Evolutionary conservation across 1,284 basidiomycete genomes (phyloP).

Genomic region (Apiotrichum sp.): DNA sequence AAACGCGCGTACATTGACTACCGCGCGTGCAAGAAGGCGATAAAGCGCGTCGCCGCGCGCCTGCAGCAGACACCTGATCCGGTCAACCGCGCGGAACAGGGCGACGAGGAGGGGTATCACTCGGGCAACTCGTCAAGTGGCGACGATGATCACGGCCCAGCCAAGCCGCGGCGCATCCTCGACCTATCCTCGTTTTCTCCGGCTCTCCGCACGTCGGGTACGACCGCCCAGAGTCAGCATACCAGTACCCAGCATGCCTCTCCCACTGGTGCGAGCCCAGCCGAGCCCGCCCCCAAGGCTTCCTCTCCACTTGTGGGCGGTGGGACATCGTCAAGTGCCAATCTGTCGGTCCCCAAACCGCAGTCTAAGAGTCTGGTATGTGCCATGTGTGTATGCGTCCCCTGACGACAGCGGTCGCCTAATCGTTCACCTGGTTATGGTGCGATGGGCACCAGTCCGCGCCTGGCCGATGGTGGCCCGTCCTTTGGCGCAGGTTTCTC

Average conservation of each 20-base stretch:
- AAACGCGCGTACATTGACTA: constrained; percentile 48
- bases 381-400: not conserved
- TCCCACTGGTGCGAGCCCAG: no score
- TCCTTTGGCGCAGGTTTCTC: not conserved
- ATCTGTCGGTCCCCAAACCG: no score
- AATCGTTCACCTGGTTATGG: constrained; percentile 21
- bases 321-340: no score
- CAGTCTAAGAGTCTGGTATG: no score
- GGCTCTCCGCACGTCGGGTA: no score
- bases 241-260: no score
- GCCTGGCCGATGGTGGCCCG: constrained; percentile 9
- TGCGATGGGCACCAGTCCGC: constrained; percentile 28
- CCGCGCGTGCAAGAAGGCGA: constrained; percentile 45
- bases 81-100: not conserved
- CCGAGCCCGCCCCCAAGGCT: no score
- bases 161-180: not conserved
- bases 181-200: not conserved
- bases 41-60: constrained; percentile 38
- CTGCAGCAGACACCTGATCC: constrained; percentile 17
- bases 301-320: no score
- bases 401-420: constrained; percentile 4
- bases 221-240: no score
- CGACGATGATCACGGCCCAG: constrained; percentile 42
- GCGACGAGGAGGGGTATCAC: constrained; percentile 9
- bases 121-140: constrained; percentile 25